Evolutionary conservation across 140 eudicot species (phyloP).

Genomic region (Oenanthe javanica): DNA sequence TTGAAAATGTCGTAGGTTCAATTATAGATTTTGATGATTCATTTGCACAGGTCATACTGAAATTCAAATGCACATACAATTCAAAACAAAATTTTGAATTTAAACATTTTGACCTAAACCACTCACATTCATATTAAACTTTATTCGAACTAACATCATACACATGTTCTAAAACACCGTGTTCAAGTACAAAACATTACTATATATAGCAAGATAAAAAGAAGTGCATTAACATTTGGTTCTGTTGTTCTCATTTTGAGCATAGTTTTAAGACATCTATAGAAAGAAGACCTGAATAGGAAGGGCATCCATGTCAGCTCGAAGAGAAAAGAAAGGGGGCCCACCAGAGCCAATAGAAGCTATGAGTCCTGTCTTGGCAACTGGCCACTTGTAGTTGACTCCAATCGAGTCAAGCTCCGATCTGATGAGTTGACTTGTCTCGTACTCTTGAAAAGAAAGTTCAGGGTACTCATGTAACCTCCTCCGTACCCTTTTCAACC

Average conservation of each 20-base stretch:
- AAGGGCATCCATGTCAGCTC: conserved; percentile 36
- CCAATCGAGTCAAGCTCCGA: conserved; percentile 31
- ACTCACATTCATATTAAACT: not conserved
- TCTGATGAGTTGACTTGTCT: conserved; percentile 30
- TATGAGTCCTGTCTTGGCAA: conserved; percentile 22
- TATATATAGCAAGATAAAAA: no score
- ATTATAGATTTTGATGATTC: not conserved
- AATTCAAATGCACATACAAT: not conserved
- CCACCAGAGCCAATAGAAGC: conserved; percentile 25
- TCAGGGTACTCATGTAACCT: conserved; percentile 33
- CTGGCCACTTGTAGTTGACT: conserved; percentile 19
- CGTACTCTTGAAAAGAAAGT: conserved; percentile 22
- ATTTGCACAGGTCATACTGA: not conserved
- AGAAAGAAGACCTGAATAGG: conserved; percentile 23
- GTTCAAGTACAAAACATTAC: no score
- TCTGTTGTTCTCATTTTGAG: no score
- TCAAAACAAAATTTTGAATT: no score
- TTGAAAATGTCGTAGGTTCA: no score
- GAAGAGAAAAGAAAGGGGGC: conserved; percentile 25
- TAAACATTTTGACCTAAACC: not conserved
- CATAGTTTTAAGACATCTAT: no score
- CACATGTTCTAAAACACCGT: no score
- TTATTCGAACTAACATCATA: no score
- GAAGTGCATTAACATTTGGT: no score
- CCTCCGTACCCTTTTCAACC: conserved; percentile 25